Evolutionary conservation across 371 early-diverging fungal species (phyloP).

Genomic region (Conidiobolus coronatus): DNA sequence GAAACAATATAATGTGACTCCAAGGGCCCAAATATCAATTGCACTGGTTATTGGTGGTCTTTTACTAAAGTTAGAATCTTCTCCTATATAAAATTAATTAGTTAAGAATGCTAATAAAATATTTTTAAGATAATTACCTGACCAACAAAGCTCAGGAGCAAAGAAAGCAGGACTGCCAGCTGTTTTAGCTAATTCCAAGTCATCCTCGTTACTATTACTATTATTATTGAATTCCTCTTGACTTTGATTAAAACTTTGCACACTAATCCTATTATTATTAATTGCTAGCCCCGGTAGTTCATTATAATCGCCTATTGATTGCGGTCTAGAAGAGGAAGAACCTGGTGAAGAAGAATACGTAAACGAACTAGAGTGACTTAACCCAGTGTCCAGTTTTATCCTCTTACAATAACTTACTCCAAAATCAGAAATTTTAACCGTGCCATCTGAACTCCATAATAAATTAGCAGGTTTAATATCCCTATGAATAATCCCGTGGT

Average conservation of each 20-base stretch:
- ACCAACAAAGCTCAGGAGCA: conserved; percentile 85
- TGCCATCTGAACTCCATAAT: conserved; percentile 75
- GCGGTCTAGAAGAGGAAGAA: too few relatives aligned
- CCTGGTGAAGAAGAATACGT: conserved; percentile 4
- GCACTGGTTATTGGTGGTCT: conserved; percentile 46
- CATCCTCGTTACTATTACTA: conserved; percentile 18
- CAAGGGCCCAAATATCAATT: conserved; percentile 97
- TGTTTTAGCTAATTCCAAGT: conserved; percentile 74
- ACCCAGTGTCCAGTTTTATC: background rate
- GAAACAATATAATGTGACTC: conserved; percentile 96
- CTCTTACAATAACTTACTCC: conserved; percentile 18
- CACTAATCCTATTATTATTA: too few relatives aligned
- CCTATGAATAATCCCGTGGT: conserved; percentile 83
- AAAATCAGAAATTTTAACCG: conserved; percentile 95
- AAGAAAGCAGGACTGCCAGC: conserved; percentile 95
- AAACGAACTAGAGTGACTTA: background rate
- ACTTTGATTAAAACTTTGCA: too few relatives aligned
- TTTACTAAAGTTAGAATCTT: background rate
- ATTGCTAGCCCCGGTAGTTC: too few relatives aligned
- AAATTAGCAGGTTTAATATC: conserved; percentile 96
- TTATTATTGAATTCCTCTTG: too few relatives aligned
- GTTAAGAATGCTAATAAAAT: background rate
- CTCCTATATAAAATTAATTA: too few relatives aligned
- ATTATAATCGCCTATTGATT: too few relatives aligned
- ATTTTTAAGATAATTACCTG: conserved; percentile 17